These are phyloP conservation scores for Aphanomyces euteiches DNA, from an alignment of 352 stramenopile genomes.

Conservation along the genomic window DNA sequence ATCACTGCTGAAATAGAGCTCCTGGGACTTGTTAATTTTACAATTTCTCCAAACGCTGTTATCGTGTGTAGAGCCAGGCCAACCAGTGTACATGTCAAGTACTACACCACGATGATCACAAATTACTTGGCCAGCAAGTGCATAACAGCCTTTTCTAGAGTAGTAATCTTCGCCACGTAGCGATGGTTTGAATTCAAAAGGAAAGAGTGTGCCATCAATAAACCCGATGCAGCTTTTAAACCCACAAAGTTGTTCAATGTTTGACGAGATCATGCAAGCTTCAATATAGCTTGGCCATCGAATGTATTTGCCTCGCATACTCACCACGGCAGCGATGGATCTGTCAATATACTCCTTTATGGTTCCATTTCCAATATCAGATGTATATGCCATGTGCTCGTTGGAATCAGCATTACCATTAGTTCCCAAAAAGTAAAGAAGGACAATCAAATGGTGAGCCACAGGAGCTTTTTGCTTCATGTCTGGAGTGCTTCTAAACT, in stretches of 20 bases:
- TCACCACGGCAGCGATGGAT: background rate
- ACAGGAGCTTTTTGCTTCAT: too few relatives aligned
- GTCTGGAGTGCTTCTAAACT: too few relatives aligned
- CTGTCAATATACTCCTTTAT: background rate
- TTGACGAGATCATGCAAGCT: background rate
- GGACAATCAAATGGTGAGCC: background rate
- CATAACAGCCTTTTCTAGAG: slow-evolving; percentile 34
- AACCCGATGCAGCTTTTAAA: slow-evolving; percentile 37
- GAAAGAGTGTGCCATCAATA: slow-evolving; percentile 35
- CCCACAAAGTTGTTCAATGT: slow-evolving; percentile 21
- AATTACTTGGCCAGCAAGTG: slow-evolving; percentile 30
- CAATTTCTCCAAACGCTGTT: too few relatives aligned
- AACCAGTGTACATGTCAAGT: slow-evolving; percentile 33
- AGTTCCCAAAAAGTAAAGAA: background rate
- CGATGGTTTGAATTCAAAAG: slow-evolving; percentile 31
- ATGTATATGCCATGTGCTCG: background rate
- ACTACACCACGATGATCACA: slow-evolving; percentile 35
- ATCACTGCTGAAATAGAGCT: too few relatives aligned
- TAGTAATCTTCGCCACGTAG: slow-evolving; percentile 38
- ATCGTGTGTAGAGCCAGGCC: slow-evolving; percentile 32
- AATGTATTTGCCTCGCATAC: background rate
- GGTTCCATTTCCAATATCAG: background rate
- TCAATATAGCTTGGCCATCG: background rate
- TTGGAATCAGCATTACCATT: too few relatives aligned
- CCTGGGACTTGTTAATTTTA: too few relatives aligned